phyloP scores from a whole-genome alignment of 2,329 filamentous ascomycete genomes.

The Xylaria sp. region DNA sequence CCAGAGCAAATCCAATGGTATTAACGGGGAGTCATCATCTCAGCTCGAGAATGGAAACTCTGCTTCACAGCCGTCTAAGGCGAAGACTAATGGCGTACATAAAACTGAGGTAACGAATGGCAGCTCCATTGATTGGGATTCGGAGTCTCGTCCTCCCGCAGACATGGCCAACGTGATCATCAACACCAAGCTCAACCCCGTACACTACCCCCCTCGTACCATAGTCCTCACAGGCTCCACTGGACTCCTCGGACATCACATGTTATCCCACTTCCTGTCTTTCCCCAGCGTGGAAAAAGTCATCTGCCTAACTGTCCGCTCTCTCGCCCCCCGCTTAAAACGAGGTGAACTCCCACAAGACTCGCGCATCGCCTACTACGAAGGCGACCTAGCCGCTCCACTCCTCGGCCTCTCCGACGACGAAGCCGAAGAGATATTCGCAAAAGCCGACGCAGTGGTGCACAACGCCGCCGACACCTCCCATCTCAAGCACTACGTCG shows the following conservation, averaged over 20 bases:
- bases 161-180: background rate
- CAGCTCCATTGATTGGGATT: background rate
- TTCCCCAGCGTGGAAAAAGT: conserved; percentile 3
- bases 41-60: background rate
- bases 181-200: background rate
- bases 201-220: background rate
- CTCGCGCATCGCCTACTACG: background rate
- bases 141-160: background rate
- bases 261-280: conserved; percentile 6
- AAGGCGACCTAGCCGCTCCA: background rate
- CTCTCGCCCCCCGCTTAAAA: background rate
- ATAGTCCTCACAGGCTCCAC: conserved; percentile 27
- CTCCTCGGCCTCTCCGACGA: conserved; percentile 4
- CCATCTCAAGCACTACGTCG: conserved; percentile 23
- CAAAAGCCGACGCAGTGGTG: conserved; percentile 19
- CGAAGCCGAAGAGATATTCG: conserved; percentile 6
- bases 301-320: background rate
- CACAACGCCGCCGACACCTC: conserved; percentile 25
- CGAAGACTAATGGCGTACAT: background rate
- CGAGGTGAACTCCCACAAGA: background rate
- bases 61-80: background rate
- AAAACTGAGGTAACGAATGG: background rate
- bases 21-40: background rate
- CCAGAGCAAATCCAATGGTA: background rate
- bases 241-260: conserved; percentile 24